These are phyloP conservation scores for Chenopodium quinoa DNA, from an alignment of 148 eudicot species.

Conservation along the genomic window DNA sequence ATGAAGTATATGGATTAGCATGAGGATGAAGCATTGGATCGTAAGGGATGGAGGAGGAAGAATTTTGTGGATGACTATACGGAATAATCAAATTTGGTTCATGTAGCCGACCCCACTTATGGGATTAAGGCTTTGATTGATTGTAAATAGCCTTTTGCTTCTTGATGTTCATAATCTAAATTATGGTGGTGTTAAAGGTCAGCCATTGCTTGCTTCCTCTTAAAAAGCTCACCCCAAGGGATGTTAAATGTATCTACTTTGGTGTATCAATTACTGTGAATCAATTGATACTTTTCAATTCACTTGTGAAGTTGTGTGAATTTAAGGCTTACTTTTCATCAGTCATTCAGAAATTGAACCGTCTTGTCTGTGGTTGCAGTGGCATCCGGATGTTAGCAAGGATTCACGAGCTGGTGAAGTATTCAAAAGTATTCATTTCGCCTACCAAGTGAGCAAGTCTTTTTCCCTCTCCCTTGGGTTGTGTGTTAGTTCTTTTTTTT, in stretches of 20 bases:
- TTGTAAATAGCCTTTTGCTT: background rate
- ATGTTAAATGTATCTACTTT: background rate
- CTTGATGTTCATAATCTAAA: background rate
- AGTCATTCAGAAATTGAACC: background rate
- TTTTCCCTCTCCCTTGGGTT: conserved; percentile 18
- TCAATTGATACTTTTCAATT: background rate
- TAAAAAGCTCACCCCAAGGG: background rate
- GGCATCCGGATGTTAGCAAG: conserved; percentile 96
- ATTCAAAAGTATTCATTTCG: conserved; percentile 73
- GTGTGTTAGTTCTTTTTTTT: background rate
- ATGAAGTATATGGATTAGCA: too few species aligned
- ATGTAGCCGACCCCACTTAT: too few species aligned
- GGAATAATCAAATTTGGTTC: too few species aligned
- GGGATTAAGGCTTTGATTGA: too few species aligned
- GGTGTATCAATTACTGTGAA: background rate
- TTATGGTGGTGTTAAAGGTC: background rate
- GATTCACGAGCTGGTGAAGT: conserved; percentile 60
- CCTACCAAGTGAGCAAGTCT: conserved; percentile 65
- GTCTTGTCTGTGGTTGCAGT: conserved; percentile 43
- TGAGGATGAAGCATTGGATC: too few species aligned
- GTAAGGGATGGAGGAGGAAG: too few species aligned
- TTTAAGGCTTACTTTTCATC: background rate
- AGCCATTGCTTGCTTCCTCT: background rate
- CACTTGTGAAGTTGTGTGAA: background rate
- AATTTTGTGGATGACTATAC: too few species aligned